A percentile compares a stretch with the other conserved stretches of the same genome.
phyloP scores from a whole-genome alignment of 768 basidiomycete species.

The Lentinula lateritia region DNA sequence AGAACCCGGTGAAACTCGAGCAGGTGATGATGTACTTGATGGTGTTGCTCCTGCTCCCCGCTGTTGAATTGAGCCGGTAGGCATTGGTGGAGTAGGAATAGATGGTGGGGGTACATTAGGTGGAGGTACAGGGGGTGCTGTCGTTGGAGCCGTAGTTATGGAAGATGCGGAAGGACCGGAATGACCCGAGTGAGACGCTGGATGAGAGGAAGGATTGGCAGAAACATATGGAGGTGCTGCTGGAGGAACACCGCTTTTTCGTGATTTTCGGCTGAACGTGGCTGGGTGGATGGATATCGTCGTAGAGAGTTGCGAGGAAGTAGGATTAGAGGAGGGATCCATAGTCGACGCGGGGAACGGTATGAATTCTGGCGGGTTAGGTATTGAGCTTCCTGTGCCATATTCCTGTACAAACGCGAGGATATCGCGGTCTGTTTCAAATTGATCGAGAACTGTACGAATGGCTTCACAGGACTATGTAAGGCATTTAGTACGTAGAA shows the following conservation, averaged over 20 bases:
- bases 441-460: constrained; percentile 78
- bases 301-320: not conserved
- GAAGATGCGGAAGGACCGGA: constrained; percentile 5
- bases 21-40: not conserved
- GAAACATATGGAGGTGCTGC: not conserved
- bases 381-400: constrained; percentile 84
- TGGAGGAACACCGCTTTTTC: not conserved
- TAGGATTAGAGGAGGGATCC: too few species aligned
- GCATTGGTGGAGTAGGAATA: too few species aligned
- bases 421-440: constrained; percentile 86
- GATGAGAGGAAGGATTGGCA: too few species aligned
- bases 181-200: constrained; percentile 3
- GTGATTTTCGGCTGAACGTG: not conserved
- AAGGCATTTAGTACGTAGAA: not conserved
- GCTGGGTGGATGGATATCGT: not conserved
- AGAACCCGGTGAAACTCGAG: not conserved
- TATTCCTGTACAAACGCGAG: constrained; percentile 85
- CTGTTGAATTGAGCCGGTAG: not conserved
- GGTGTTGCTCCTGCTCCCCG: too few species aligned
- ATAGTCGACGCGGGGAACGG: not conserved
- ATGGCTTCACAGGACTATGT: constrained; percentile 86
- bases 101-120: too few species aligned
- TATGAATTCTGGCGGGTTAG: constrained; percentile 61
- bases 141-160: not conserved
- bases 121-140: not conserved